A percentile compares a stretch with the other conserved stretches of the same genome.
Evolutionary conservation across 768 basidiomycete genomes (phyloP).

Genomic region (Rhizopogon rudus): DNA sequence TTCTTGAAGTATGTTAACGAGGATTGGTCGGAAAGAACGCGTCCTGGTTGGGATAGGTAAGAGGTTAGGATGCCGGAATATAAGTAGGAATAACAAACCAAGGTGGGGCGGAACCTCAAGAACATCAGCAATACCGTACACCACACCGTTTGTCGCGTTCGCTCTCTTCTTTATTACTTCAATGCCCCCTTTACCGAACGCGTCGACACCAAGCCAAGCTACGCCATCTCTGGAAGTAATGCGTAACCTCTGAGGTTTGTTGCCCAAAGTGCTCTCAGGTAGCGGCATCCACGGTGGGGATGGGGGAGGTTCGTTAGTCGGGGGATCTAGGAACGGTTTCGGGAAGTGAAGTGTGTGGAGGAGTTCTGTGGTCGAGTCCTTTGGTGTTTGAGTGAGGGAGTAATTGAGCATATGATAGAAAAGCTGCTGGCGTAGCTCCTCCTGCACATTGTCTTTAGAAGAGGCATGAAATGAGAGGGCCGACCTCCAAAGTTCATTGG

Average conservation of each 20-base stretch:
- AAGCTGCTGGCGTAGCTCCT: conserved; percentile 82
- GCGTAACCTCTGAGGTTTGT: conserved; percentile 77
- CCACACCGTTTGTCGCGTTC: conserved; percentile 68
- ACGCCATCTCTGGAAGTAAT: conserved; percentile 44
- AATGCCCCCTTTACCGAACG: conserved; percentile 72
- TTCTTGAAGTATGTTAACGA: conserved; percentile 70
- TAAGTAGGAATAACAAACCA: conserved; percentile 39
- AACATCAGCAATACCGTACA: conserved; percentile 72
- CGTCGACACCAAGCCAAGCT: conserved; percentile 68
- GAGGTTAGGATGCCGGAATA: neutral
- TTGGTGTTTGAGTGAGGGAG: conserved; percentile 47
- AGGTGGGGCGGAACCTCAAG: conserved; percentile 72
- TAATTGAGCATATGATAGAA: conserved; percentile 93
- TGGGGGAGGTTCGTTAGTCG: conserved; percentile 66
- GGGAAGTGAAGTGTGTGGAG: conserved; percentile 72
- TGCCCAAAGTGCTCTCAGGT: conserved; percentile 77
- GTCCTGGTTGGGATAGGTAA: conserved; percentile 36
- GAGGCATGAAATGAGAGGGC: conserved; percentile 24
- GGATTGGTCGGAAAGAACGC: conserved; percentile 52
- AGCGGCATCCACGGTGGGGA: conserved; percentile 82
- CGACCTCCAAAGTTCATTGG: conserved; percentile 26
- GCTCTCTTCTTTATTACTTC: conserved; percentile 52
- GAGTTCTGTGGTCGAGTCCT: conserved; percentile 31
- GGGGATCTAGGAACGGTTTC: conserved; percentile 48
- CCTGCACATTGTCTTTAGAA: conserved; percentile 75